These are phyloP conservation scores for Chlamydomonas asymmetrica DNA, from an alignment of 139 green algal species.

Conservation along the genomic window DNA sequence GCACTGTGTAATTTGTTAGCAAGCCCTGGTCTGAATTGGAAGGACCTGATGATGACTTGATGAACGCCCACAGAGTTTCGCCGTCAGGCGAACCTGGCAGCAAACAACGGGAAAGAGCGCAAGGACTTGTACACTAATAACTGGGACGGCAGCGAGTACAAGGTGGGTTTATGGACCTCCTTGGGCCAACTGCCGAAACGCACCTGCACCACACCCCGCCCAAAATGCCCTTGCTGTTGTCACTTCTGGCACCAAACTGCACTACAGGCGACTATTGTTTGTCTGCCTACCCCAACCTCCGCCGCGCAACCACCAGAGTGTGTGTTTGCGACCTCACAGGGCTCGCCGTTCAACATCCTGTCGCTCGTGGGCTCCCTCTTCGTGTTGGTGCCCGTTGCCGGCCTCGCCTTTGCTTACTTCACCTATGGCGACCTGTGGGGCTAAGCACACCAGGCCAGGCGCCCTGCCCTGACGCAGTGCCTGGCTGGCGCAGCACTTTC, in stretches of 20 bases:
- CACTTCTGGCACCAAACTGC: too few species aligned
- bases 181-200: too few species aligned
- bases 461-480: too few species aligned
- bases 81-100: conserved; percentile 43
- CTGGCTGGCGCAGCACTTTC: too few species aligned
- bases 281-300: too few species aligned
- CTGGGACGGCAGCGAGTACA: conserved; percentile 69
- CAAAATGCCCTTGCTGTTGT: too few species aligned
- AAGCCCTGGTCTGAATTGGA: not conserved
- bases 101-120: conserved; percentile 60
- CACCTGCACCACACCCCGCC: too few species aligned
- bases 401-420: conserved; percentile 63
- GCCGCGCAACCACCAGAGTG: too few species aligned
- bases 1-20: too few species aligned
- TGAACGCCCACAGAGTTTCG: conserved; percentile 45
- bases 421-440: conserved; percentile 70
- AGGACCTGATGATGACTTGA: not conserved
- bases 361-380: conserved; percentile 40
- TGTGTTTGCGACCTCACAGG: too few species aligned
- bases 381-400: conserved; percentile 54
- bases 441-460: conserved; percentile 2
- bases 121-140: conserved; percentile 77
- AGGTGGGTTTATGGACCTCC: too few species aligned
- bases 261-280: too few species aligned
- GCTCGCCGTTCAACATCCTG: conserved; percentile 53